Evolutionary conservation across 208 protist species (phyloP).

Genomic region (Trichomonas vaginalis): DNA sequence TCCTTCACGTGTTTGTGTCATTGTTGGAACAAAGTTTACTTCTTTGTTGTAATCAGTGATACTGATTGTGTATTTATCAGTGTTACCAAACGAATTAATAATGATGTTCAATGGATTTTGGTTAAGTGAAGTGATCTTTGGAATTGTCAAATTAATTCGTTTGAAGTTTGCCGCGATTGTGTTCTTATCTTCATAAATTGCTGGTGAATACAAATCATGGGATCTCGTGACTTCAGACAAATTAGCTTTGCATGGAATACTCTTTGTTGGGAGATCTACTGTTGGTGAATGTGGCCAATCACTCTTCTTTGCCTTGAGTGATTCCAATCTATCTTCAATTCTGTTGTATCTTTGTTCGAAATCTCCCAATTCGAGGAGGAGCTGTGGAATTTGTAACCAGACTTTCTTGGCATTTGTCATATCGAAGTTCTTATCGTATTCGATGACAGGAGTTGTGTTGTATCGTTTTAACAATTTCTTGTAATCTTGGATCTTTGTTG

Average conservation of each 20-base stretch:
- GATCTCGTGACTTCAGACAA: neutral
- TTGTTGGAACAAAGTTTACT: neutral
- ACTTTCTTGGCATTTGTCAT: neutral
- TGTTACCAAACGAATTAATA: neutral
- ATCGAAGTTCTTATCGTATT: neutral
- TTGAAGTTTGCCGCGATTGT: neutral
- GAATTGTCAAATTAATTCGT: neutral
- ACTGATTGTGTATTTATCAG: neutral
- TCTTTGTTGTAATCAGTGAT: neutral
- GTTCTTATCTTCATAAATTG: neutral
- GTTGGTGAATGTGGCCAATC: neutral
- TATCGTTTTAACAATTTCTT: too few relatives aligned
- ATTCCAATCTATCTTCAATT: neutral
- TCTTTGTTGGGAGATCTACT: neutral
- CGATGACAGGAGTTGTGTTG: neutral
- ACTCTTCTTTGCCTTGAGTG: neutral
- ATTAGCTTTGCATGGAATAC: neutral
- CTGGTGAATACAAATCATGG: neutral
- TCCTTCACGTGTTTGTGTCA: neutral
- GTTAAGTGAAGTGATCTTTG: neutral
- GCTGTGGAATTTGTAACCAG: neutral
- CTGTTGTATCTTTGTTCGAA: neutral
- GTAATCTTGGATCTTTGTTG: too few relatives aligned
- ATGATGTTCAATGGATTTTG: neutral
- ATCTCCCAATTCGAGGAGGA: neutral